phyloP scores from a whole-genome alignment of 768 basidiomycete genomes.

The Mycena olivaceomarginata region DNA sequence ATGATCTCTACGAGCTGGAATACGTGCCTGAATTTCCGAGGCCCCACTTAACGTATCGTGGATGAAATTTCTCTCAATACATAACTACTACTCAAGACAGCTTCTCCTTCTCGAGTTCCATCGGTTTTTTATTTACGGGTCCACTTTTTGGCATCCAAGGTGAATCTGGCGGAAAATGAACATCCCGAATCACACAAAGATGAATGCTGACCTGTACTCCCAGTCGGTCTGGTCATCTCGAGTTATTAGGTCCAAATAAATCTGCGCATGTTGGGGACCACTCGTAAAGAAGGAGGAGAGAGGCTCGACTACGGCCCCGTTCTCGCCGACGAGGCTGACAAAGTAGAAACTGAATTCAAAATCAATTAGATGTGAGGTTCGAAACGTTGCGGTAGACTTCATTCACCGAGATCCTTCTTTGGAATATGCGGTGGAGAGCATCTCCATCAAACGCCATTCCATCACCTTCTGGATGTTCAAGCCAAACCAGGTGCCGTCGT shows the following conservation, averaged over 20 bases:
- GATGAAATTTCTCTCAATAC: too few relatives aligned
- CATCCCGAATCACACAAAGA: not conserved
- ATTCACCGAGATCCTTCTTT: conserved; percentile 49
- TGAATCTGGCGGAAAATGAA: not conserved
- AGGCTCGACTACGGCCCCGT: conserved; percentile 41
- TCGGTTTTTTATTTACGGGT: not conserved
- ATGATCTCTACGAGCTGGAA: too few relatives aligned
- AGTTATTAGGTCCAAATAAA: conserved; percentile 53
- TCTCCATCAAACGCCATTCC: conserved; percentile 47
- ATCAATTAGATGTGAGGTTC: too few relatives aligned
- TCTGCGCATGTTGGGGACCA: conserved; percentile 51
- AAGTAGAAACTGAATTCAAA: conserved; percentile 50
- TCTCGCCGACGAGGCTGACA: conserved; percentile 49
- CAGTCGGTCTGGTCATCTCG: conserved; percentile 39
- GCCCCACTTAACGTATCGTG: too few relatives aligned
- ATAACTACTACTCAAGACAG: too few relatives aligned
- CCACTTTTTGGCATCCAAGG: not conserved
- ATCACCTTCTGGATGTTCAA: conserved; percentile 51
- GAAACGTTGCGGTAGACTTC: too few relatives aligned
- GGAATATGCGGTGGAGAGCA: conserved; percentile 45
- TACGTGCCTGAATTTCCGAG: too few relatives aligned
- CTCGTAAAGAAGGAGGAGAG: conserved; percentile 45
- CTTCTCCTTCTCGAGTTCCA: too few relatives aligned
- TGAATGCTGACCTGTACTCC: conserved; percentile 12
- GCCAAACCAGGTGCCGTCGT: conserved; percentile 14